Evolutionary conservation across 441 rosid species (phyloP), one percentile per base, ranked within the genome.

Genomic region (Eugenia klotzschiana): DNA sequence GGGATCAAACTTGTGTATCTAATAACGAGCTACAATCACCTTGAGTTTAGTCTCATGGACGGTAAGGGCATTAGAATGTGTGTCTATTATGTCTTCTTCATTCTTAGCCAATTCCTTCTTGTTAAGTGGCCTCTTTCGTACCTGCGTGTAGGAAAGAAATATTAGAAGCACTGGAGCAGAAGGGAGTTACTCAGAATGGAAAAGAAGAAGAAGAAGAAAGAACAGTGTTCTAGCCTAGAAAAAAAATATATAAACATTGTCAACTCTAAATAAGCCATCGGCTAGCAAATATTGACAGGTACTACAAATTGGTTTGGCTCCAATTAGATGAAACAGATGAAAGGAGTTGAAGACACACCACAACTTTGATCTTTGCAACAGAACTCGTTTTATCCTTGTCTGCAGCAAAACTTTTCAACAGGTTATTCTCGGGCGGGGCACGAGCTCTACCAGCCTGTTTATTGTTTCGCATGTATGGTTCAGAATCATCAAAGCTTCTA

Each of bases 351-450:
- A 80, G 87, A 82, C 98, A 51, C 90, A 97, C 99, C 97, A 97
- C 98, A 79, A 97, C 99, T 97, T 97, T 97, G 81, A 97, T 97
- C 91, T 97, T 97, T 54, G 99, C 99, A 80, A 95, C 99, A 85
- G 98, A 89, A 87, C 91, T 93, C 85, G 88, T 86, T 90, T 92
- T 94, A 84, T 95, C 97, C 88, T 93, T 95, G 87, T 97, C 99
- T 25, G 86, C 93, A 77, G 95, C 93, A 86, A 97, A 93, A 87
- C 93, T 93, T 87, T 91, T 92, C 82, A 91, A 83, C 87, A 94
- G 91, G 86, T 84, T 89, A 88, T 91, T 97, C 58, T 95, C 98
- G 16, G 96, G 92, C 83, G 89, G 85, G 33, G 82, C 94, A 82
- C 91, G 90, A 85, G 90, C 86, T 87, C 99, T 94, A 69, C 90